Evolutionary conservation across 2,329 filamentous ascomycete species (phyloP).

Genomic region (Calonectria fujianensis): DNA sequence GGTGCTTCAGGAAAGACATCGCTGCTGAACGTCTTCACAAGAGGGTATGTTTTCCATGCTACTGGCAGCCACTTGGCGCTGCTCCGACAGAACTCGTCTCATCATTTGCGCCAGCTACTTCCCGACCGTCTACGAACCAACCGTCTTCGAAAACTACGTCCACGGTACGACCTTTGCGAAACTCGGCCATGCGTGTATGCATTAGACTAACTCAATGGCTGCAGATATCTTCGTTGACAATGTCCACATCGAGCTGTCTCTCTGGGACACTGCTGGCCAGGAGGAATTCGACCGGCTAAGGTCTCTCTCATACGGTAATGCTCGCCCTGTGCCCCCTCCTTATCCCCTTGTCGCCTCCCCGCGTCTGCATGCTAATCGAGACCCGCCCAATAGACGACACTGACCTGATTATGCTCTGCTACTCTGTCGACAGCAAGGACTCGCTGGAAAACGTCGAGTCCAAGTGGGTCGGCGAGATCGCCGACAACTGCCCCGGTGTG

Average conservation of each 20-base stretch:
- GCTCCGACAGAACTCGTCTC: conserved; percentile 39
- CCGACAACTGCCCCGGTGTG: conserved; percentile 96
- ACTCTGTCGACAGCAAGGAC: conserved; percentile 96
- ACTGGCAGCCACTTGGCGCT: conserved; percentile 6
- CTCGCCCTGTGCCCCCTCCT: conserved; percentile 7
- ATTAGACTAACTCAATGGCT: conserved; percentile 35
- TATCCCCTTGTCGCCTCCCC: conserved; percentile 3
- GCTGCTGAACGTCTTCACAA: conserved; percentile 96
- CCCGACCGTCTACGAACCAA: conserved; percentile 98
- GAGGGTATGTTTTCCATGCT: conserved; percentile 80
- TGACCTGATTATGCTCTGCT: conserved; percentile 99
- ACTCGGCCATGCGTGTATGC: conserved; percentile 7
- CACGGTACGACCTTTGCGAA: conserved; percentile 78
- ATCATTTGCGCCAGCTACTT: conserved; percentile 81
- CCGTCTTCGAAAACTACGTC: conserved; percentile 99
- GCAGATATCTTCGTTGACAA: conserved; percentile 98
- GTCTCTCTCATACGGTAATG: conserved; percentile 91
- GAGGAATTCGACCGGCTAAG: conserved; percentile 98
- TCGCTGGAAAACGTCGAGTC: conserved; percentile 98
- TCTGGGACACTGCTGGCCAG: conserved; percentile 99
- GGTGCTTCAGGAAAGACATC: conserved; percentile 98
- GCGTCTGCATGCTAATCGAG: conserved; percentile 29
- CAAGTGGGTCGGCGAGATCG: conserved; percentile 98
- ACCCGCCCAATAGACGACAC: conserved; percentile 78
- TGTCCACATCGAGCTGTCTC: conserved; percentile 95